A percentile compares a stretch with the other conserved stretches of the same genome.
phyloP scores from a whole-genome alignment of 805 yeast genomes.

The Saccharomycopsis vini region DNA sequence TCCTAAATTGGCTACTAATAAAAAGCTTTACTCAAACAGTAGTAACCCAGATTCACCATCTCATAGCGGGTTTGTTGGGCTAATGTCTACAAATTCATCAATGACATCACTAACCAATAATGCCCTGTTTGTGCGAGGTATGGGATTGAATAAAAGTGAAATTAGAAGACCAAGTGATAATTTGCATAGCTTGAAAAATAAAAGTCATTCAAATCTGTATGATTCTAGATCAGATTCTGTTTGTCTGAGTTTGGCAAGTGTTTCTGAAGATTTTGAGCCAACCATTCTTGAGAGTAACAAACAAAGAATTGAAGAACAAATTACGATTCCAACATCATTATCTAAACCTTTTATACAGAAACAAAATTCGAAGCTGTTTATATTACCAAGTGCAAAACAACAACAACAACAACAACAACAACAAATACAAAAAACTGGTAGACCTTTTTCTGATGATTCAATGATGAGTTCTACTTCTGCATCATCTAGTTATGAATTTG shows the following conservation, averaged over 20 bases:
- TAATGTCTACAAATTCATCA: constrained; percentile 5
- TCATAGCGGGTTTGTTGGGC: constrained; percentile 2
- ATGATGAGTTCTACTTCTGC: constrained; percentile 10
- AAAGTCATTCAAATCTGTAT: constrained; percentile 4
- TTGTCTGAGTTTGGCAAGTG: constrained; percentile 13
- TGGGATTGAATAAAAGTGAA: constrained; percentile 16
- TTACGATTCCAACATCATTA: constrained; percentile 8
- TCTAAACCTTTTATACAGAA: not conserved
- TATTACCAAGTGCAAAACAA: not conserved
- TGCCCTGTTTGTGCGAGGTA: constrained; percentile 18
- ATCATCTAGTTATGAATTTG: constrained; percentile 12
- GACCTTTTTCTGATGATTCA: constrained; percentile 18
- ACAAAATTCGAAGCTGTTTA: not conserved
- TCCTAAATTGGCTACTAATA: constrained; percentile 1
- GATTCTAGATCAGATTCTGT: constrained; percentile 18
- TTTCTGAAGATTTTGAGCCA: constrained; percentile 3
- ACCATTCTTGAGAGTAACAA: not conserved
- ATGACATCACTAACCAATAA: constrained; percentile 13
- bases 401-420: not conserved
- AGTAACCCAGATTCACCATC: constrained; percentile 11
- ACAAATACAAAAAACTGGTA: not conserved
- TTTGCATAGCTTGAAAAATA: constrained; percentile 8
- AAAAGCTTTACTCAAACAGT: constrained; percentile 4
- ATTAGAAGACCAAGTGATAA: constrained; percentile 19
- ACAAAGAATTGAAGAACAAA: constrained; percentile 11